phyloP scores from a whole-genome alignment of 2,329 filamentous ascomycete species.

The Pyrenochaeta sp. region DNA sequence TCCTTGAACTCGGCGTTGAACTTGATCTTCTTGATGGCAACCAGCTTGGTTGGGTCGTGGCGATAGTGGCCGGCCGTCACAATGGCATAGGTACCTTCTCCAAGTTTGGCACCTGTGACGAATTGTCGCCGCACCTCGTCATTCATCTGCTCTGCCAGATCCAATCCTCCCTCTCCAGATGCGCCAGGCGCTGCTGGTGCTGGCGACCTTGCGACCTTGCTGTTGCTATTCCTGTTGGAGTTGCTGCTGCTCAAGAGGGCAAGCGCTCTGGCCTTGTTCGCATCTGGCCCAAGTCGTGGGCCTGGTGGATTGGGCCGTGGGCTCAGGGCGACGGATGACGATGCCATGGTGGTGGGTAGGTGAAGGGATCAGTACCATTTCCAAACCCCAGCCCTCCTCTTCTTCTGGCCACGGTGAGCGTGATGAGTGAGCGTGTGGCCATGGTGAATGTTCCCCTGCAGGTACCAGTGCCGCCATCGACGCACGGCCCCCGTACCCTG shows the following conservation, averaged over 20 bases:
- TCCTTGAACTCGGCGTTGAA: constrained; percentile 85
- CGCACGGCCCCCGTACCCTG: constrained; percentile 31
- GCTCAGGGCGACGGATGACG: constrained; percentile 37
- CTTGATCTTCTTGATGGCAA: constrained; percentile 96
- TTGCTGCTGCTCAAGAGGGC: constrained; percentile 39
- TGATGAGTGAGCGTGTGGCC: not conserved
- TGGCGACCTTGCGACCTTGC: constrained; percentile 21
- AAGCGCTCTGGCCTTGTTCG: constrained; percentile 43
- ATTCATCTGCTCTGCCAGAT: constrained; percentile 60
- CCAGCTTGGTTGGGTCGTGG: constrained; percentile 72
- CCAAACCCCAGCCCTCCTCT: constrained; percentile 13
- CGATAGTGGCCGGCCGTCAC: constrained; percentile 89
- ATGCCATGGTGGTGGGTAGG: constrained; percentile 27
- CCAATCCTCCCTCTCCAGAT: constrained; percentile 33
- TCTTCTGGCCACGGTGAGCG: not conserved
- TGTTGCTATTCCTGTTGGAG: constrained; percentile 12
- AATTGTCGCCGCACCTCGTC: constrained; percentile 77
- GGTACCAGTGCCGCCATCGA: constrained; percentile 17
- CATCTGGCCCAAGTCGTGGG: constrained; percentile 12
- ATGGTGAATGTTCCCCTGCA: not conserved
- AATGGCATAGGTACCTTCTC: constrained; percentile 95
- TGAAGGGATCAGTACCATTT: not conserved
- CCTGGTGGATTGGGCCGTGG: constrained; percentile 38
- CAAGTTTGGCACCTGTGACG: constrained; percentile 89
- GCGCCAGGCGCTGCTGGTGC: constrained; percentile 20